Evolutionary conservation across 768 basidiomycete species (phyloP).

Genomic region (Calvatia gigantea): DNA sequence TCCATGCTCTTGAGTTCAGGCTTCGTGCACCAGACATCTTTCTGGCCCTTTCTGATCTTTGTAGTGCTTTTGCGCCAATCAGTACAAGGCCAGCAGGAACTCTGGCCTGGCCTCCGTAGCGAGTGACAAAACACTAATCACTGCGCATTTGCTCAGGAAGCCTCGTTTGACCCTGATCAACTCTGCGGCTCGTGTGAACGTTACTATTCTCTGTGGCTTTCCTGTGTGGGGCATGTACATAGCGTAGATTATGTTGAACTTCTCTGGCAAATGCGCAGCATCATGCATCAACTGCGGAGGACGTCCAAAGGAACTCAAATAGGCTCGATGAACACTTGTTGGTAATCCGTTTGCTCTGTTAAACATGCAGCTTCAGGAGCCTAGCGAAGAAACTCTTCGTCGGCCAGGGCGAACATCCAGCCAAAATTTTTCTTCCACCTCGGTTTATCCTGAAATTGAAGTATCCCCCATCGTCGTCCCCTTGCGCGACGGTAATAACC

Average conservation of each 20-base stretch:
- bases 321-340: background rate
- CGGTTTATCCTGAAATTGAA: background rate
- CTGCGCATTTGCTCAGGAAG: background rate
- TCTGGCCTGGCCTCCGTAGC: background rate
- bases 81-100: background rate
- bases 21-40: too few relatives aligned
- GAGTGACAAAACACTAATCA: background rate
- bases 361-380: slow-evolving; percentile 4
- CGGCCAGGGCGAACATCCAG: background rate
- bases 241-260: background rate
- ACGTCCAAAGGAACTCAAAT: too few relatives aligned
- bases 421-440: background rate
- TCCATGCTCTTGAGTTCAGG: too few relatives aligned
- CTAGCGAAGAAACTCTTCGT: background rate
- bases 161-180: background rate
- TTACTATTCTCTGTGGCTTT: background rate
- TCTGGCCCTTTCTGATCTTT: too few relatives aligned
- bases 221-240: background rate
- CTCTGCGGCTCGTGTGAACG: background rate
- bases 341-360: background rate
- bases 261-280: slow-evolving; percentile 5
- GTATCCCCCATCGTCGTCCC: slow-evolving; percentile 14
- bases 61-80: background rate
- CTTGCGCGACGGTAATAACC: background rate
- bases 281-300: slow-evolving; percentile 9